Base-by-base conservation (phyloP, 495 filamentous ascomycete species). In the Daldinia caldariorum region DNA sequence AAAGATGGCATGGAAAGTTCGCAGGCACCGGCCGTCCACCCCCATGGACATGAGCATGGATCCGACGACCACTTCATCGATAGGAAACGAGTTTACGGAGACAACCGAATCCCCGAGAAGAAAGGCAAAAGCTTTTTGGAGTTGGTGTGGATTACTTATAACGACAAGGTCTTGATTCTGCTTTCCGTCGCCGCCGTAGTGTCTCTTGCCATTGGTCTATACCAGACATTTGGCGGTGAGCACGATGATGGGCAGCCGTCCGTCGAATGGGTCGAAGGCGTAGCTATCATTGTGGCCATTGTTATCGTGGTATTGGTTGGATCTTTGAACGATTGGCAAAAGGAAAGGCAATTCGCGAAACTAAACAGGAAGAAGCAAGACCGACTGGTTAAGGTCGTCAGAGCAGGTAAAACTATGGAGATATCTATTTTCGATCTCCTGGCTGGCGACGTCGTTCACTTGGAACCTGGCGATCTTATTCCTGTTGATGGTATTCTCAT, bases 131-230 rank as follows among this genome's bases (percentile, higher is more conserved):
- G 81, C 47, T 85, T 96, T 58, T 83, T 90, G 66, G 85, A 89
- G 71, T 70, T 94, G 37, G 89, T 94, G 75, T 96, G 92, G 92
- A 89, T 90, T 73, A 92, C 92, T 8, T 94, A 93, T 76, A 92
- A 94, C 73, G 92, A 96, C 79, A 92, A 92, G 66, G 91, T 96
- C 20, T 82, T 96, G 58, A 90, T 94, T 16, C 79, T 93, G 16
- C 80, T 93, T 57, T 91, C 90, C 12, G 82, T 86, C 37, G 91
- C 91, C n/a, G 91, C 90, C 9, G 77, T 92, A 35, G 81, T 93
- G 18, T 92, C 90, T 3, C 82, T 93, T 56, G 89, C 86, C 37
- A 79, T 93, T 54, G 91, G 91, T 18, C 83, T 93, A 3, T 93
- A 93, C 72, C 88, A 92, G 77, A 84, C 82, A 6, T 82, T 87